phyloP scores from a whole-genome alignment of 805 yeast genomes.

The Candida adriatica region DNA sequence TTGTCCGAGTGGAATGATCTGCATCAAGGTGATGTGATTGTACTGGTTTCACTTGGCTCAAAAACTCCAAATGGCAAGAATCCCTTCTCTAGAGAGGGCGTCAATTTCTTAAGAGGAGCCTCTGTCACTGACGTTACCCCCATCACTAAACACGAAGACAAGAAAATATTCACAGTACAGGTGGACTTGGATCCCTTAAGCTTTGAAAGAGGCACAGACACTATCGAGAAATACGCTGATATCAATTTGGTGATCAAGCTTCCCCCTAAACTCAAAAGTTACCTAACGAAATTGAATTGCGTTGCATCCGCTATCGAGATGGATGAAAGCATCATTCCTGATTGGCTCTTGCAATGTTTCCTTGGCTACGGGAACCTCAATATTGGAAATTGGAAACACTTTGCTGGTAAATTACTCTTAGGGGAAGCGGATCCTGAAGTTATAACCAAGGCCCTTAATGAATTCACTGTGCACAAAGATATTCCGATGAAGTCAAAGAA shows the following conservation, averaged over 20 bases:
- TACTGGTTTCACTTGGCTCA: conserved; percentile 5
- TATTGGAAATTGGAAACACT: conserved; percentile 3
- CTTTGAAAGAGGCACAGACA: not conserved
- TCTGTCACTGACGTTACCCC: not conserved
- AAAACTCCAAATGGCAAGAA: conserved; percentile 5
- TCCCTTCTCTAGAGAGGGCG: conserved; percentile 7
- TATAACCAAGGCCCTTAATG: conserved; percentile 3
- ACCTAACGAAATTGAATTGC: not conserved
- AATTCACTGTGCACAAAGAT: not conserved
- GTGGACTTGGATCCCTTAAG: not conserved
- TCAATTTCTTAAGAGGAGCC: conserved; percentile 2
- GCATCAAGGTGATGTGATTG: conserved; percentile 11
- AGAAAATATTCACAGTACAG: not conserved
- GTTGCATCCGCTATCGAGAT: conserved; percentile 5
- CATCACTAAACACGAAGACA: not conserved
- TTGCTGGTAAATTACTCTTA: not conserved
- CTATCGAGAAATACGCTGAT: conserved; percentile 2
- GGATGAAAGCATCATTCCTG: conserved; percentile 20
- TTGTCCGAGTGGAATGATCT: conserved; percentile 13
- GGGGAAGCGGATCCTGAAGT: conserved; percentile 1
- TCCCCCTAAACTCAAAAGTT: conserved; percentile 4
- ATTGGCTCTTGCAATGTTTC: conserved; percentile 28
- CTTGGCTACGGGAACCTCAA: conserved; percentile 26
- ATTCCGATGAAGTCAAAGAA: conserved; percentile 3
- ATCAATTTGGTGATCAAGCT: conserved; percentile 25